Evolutionary conservation across 1,284 basidiomycete genomes (phyloP), one percentile per base, ranked within the genome.

Genomic region (Apiotrichum akiyoshidainum): DNA sequence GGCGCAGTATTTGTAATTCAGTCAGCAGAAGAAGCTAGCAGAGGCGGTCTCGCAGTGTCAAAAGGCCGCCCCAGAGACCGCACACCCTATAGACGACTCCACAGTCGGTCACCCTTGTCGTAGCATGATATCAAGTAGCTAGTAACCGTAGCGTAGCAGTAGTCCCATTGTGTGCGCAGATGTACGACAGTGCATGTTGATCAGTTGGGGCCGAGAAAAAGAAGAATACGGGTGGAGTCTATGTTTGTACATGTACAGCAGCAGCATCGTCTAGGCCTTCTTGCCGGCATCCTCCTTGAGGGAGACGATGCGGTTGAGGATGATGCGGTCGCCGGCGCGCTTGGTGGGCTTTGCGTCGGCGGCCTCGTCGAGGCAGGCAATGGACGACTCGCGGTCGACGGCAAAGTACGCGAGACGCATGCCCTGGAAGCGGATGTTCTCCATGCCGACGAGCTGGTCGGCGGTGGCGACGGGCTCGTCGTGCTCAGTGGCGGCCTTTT

Each of bases 251-350:
- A 45, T 37, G 33, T 21, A 54, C 19, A 54, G 31, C 26, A 31
- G 26, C 26, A 31, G 26, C 26, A 44, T 11, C 14, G 17, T 19
- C 51, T 57, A 76, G 17, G 71, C 72, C 57, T 73, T 77, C 76
- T 96, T 96, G n/a, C 90, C 90, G 7, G 87, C 84, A 75, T 98
- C 95, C 80, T 98, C 94, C 80, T 99, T 99, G 78, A 99, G 78
- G 61, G 87, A 90, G 31, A 98, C 94, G 66, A 98, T 94, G 57
- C 90, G 85, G 78, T 99, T 99, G 47, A 99, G 81, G 22, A 98
- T 85, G 50, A 99, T 75, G 72, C 82, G 83, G 73, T 95, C 92
- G 12, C 87, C 88, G 47, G 85, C 83, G 54, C 80, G 80, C 54
- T 80, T 78, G 17, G 79, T 81, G n/a, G 65, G 60, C 57, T 66